These are phyloP conservation scores for Tricholoma furcatifolium DNA, from an alignment of 768 basidiomycete species.

Conservation along the genomic window DNA sequence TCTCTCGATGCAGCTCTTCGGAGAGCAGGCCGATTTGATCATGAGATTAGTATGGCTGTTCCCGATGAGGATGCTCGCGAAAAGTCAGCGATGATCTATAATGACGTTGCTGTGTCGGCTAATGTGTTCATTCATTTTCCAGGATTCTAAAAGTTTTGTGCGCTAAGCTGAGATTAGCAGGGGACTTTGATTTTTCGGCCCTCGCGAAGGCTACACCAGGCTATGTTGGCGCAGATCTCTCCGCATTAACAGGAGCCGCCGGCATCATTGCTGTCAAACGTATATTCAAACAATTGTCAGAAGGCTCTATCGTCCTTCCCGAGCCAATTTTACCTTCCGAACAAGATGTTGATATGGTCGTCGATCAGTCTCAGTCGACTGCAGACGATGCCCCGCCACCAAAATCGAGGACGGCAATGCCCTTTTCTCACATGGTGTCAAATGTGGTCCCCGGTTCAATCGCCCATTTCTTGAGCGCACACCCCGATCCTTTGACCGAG, in stretches of 20 bases:
- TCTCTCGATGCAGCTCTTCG: constrained; percentile 92
- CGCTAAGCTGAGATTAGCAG: constrained; percentile 78
- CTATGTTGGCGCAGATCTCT: constrained; percentile 94
- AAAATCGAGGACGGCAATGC: constrained; percentile 3
- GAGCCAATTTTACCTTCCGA: constrained; percentile 28
- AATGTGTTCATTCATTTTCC: not conserved
- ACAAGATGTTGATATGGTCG: constrained; percentile 41
- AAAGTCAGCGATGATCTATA: constrained; percentile 54
- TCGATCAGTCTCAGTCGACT: constrained; percentile 31
- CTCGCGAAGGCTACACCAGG: constrained; percentile 95
- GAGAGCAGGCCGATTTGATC: constrained; percentile 93
- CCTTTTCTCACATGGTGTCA: constrained; percentile 32
- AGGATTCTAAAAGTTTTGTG: constrained; percentile 88
- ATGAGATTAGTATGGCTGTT: constrained; percentile 97
- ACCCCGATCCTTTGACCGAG: constrained; percentile 77
- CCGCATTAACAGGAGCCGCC: constrained; percentile 88
- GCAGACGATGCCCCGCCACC: constrained; percentile 1
- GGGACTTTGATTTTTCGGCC: constrained; percentile 81
- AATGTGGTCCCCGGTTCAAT: constrained; percentile 58
- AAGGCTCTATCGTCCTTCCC: constrained; percentile 60
- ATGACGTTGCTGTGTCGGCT: not conserved
- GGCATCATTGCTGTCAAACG: constrained; percentile 96
- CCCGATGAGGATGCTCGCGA: constrained; percentile 89
- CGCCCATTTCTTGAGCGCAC: constrained; percentile 83
- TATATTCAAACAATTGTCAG: constrained; percentile 81